phyloP scores from a whole-genome alignment of 208 protist genomes.

The Entamoeba moshkovskii region DNA sequence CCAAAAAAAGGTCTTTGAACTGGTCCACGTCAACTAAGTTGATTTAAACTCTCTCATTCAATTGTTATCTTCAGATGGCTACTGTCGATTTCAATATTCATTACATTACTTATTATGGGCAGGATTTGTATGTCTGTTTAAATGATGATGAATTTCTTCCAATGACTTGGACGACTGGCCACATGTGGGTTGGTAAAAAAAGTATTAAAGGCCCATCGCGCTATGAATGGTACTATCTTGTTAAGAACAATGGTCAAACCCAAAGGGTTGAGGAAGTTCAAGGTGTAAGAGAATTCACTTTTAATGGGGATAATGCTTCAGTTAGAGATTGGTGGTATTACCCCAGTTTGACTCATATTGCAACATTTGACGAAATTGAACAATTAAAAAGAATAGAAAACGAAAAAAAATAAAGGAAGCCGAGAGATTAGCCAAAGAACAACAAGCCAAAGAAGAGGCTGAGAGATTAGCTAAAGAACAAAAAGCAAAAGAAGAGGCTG shows the following conservation, averaged over 20 bases:
- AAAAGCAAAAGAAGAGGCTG: not conserved
- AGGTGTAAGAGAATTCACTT: not conserved
- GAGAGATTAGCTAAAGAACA: not conserved
- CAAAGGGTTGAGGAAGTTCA: not conserved
- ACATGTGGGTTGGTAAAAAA: not conserved
- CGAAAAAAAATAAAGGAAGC: not conserved
- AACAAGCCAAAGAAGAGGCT: not conserved
- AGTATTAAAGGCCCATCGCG: not conserved
- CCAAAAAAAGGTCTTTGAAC: not conserved
- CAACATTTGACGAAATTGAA: too few species aligned
- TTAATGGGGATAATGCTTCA: not conserved
- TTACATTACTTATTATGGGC: not conserved
- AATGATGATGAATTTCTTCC: not conserved
- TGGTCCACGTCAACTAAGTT: too few species aligned
- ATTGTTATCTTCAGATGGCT: too few species aligned
- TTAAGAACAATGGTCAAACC: not conserved
- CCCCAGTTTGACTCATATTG: not conserved
- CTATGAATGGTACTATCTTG: not conserved
- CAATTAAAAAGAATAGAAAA: too few species aligned
- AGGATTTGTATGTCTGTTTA: not conserved
- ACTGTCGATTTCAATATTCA: not conserved
- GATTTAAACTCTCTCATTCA: too few species aligned
- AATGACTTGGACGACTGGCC: not conserved
- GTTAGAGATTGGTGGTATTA: conserved; percentile 2
- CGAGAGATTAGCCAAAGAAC: not conserved